Evolutionary conservation across 2,329 filamentous ascomycete genomes (phyloP).

Genomic region (Penicillium sclerotigenum): DNA sequence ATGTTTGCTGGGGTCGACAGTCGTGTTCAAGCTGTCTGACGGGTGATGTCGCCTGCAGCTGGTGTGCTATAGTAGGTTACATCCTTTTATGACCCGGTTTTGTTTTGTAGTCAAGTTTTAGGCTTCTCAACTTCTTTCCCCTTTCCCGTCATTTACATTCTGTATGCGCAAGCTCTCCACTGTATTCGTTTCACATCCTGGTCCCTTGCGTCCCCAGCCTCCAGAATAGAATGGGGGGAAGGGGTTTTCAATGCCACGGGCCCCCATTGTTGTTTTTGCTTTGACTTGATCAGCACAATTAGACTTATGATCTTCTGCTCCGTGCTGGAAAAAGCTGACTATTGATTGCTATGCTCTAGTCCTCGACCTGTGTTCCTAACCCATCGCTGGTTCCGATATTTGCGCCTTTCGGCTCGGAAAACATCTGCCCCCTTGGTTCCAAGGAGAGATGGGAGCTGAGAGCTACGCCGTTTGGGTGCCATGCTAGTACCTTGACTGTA

Average conservation of each 20-base stretch:
- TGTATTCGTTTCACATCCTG: neutral
- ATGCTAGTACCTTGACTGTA: slow-evolving; percentile 41
- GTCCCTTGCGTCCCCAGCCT: slow-evolving; percentile 6
- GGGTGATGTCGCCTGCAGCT: slow-evolving; percentile 36
- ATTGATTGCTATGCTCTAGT: slow-evolving; percentile 21
- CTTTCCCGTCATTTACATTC: neutral
- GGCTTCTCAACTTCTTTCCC: neutral
- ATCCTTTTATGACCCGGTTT: neutral
- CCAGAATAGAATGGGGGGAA: slow-evolving; percentile 8
- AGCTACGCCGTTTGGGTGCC: slow-evolving; percentile 39
- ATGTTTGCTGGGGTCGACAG: slow-evolving; percentile 38
- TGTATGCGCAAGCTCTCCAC: neutral
- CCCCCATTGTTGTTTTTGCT: neutral
- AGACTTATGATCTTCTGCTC: neutral
- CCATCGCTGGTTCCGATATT: slow-evolving; percentile 36
- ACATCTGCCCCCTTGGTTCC: slow-evolving; percentile 40
- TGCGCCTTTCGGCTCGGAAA: slow-evolving; percentile 33
- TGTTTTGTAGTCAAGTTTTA: neutral
- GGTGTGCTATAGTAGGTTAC: slow-evolving; percentile 38
- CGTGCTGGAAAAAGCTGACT: neutral
- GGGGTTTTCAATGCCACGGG: neutral
- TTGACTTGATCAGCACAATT: neutral
- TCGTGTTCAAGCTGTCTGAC: slow-evolving; percentile 35
- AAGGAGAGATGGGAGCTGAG: slow-evolving; percentile 45
- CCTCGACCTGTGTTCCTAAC: slow-evolving; percentile 42